Percentiles rank a stretch among this genome's conserved stretches.
Conservation (phyloP, 2,329 filamentous ascomycete species). For the Colletotrichum sp. region DNA sequence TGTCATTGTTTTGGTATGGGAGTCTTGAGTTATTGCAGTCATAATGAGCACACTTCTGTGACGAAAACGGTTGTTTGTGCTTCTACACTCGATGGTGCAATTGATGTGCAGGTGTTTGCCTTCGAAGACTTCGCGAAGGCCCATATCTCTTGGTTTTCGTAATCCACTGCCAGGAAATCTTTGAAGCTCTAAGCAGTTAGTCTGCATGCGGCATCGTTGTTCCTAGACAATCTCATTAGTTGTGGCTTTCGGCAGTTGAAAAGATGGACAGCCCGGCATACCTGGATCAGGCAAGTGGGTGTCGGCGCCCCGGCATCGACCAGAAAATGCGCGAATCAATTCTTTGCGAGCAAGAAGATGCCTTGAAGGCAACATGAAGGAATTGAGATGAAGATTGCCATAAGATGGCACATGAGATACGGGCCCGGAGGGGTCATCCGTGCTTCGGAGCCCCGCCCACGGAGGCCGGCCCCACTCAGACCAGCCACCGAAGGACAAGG, state of each 20-base stretch:
- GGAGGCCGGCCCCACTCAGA: background rate
- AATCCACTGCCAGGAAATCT: background rate
- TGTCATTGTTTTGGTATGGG: constrained; percentile 47
- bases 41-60: background rate
- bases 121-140: background rate
- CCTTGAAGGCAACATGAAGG: no score
- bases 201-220: background rate
- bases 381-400: no score
- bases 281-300: no score
- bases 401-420: no score
- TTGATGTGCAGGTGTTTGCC: background rate
- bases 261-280: background rate
- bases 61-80: background rate
- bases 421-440: background rate
- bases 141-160: background rate
- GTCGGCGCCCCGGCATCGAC: no score
- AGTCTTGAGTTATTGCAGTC: constrained; percentile 17
- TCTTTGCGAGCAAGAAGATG: no score
- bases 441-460: background rate
- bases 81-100: background rate
- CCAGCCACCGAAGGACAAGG: background rate
- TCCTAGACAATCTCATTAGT: background rate
- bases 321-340: no score
- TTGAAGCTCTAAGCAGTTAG: background rate
- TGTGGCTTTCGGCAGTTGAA: background rate